Evolutionary conservation across 1,284 basidiomycete species (phyloP).

Genomic region (Trametes pubescens): DNA sequence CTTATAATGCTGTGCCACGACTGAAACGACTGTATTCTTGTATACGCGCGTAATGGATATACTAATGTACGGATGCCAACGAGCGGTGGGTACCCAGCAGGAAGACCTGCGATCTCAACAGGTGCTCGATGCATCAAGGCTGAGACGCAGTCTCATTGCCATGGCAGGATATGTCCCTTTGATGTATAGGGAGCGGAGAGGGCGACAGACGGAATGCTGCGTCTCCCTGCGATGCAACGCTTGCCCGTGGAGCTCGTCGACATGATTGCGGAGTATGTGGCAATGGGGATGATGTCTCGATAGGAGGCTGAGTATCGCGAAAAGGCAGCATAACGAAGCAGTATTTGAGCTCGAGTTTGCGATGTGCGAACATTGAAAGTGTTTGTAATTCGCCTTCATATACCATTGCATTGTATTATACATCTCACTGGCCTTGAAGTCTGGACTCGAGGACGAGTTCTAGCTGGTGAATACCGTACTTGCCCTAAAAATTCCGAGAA

Average conservation of each 20-base stretch:
- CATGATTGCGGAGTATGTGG: constrained; percentile 7
- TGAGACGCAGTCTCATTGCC: no score
- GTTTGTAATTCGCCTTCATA: no score
- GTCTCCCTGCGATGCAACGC: not conserved
- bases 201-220: constrained; percentile 9
- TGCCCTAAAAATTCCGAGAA: no score
- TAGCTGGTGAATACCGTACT: no score
- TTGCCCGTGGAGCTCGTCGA: constrained; percentile 24
- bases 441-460: no score
- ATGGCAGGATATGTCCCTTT: not conserved
- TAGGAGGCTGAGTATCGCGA: constrained; percentile 25
- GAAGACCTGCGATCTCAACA: no score
- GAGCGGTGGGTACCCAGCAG: not conserved
- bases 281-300: constrained; percentile 4
- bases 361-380: constrained; percentile 24
- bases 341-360: constrained; percentile 27
- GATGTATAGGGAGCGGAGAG: constrained; percentile 19
- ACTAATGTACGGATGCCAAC: constrained; percentile 19
- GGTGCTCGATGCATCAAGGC: no score
- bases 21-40: constrained; percentile 25
- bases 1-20: constrained; percentile 19
- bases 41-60: constrained; percentile 29
- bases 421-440: no score
- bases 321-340: constrained; percentile 16
- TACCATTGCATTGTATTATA: no score